Percentiles rank a stretch among this genome's conserved stretches.
These are phyloP conservation scores for Penicillium salamii DNA, from an alignment of 495 filamentous ascomycete genomes.

Conservation along the genomic window DNA sequence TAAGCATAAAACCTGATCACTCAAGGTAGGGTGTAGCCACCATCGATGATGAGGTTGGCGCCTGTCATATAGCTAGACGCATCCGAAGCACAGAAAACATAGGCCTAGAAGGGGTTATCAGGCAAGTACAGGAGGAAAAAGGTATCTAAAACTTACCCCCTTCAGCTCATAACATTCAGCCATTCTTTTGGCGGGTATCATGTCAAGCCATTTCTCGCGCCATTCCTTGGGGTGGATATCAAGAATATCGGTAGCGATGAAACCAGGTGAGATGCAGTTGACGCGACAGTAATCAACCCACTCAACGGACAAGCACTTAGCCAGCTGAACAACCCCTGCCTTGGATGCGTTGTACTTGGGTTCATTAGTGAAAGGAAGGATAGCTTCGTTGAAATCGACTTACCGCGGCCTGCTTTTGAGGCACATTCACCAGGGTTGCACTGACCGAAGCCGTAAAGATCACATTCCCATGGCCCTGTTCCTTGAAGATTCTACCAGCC, in stretches of 20 bases:
- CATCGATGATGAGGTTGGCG: constrained; percentile 32
- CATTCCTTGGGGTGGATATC: constrained; percentile 19
- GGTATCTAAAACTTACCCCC: constrained; percentile 20
- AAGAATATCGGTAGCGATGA: constrained; percentile 39
- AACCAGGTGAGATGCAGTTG: constrained; percentile 46
- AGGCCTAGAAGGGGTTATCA: constrained; percentile 16
- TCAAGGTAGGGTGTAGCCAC: constrained; percentile 29
- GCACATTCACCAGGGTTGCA: constrained; percentile 44
- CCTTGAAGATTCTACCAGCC: constrained; percentile 39
- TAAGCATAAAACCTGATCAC: too few species aligned
- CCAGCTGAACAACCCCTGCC: constrained; percentile 35
- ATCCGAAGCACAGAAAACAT: constrained; percentile 34
- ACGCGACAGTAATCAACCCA: constrained; percentile 41
- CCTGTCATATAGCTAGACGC: constrained; percentile 39
- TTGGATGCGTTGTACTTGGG: constrained; percentile 39
- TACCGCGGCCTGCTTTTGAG: constrained; percentile 41
- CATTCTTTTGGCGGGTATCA: constrained; percentile 32
- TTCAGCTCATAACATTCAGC: constrained; percentile 32
- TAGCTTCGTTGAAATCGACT: background rate
- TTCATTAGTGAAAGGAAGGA: background rate
- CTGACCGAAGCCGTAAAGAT: constrained; percentile 44
- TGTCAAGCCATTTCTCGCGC: constrained; percentile 22
- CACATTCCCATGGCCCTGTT: constrained; percentile 38
- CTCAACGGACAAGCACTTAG: constrained; percentile 36
- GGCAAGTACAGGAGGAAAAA: background rate